A percentile compares a stretch with the other conserved stretches of the same genome.
Conservation (phyloP, 331 rosid species). For the Stylosanthes scabra region DNA sequence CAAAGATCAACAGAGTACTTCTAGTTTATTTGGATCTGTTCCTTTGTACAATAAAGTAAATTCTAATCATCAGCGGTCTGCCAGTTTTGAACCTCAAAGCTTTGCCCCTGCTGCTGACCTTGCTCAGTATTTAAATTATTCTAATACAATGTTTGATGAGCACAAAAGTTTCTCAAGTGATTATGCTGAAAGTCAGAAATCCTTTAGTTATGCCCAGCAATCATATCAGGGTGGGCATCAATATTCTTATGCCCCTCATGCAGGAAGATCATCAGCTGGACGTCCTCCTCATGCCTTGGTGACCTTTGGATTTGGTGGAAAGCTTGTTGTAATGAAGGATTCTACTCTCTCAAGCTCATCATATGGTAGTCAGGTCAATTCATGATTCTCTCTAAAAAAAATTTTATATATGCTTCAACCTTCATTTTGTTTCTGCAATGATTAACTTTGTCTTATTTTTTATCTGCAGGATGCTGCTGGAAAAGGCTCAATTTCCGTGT, state of each 20-base stretch:
- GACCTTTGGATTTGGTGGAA: constrained; percentile 96
- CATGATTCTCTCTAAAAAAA: constrained; percentile 35
- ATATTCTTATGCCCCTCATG: constrained; percentile 61
- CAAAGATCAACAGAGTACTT: constrained; percentile 57
- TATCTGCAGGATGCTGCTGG: constrained; percentile 61
- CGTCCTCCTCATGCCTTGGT: constrained; percentile 95
- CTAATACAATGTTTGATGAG: constrained; percentile 46
- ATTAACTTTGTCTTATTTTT: constrained; percentile 47
- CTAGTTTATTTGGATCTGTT: constrained; percentile 59
- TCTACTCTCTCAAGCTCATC: constrained; percentile 55
- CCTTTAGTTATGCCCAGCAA: constrained; percentile 57
- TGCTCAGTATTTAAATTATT: constrained; percentile 61
- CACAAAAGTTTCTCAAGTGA: constrained; percentile 54
- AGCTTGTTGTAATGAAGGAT: constrained; percentile 84
- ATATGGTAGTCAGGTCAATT: constrained; percentile 78
- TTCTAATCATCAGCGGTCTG: constrained; percentile 54
- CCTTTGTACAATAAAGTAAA: constrained; percentile 54
- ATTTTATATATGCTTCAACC: background rate
- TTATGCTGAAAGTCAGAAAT: constrained; percentile 55
- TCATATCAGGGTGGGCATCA: constrained; percentile 62
- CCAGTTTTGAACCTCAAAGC: constrained; percentile 51
- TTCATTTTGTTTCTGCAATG: background rate
- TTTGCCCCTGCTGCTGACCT: constrained; percentile 49
- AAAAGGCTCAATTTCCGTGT: constrained; percentile 69
- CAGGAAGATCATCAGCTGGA: constrained; percentile 81